phyloP scores from a whole-genome alignment of 371 early-diverging fungal species.

The Cokeromyces recurvatus region DNA sequence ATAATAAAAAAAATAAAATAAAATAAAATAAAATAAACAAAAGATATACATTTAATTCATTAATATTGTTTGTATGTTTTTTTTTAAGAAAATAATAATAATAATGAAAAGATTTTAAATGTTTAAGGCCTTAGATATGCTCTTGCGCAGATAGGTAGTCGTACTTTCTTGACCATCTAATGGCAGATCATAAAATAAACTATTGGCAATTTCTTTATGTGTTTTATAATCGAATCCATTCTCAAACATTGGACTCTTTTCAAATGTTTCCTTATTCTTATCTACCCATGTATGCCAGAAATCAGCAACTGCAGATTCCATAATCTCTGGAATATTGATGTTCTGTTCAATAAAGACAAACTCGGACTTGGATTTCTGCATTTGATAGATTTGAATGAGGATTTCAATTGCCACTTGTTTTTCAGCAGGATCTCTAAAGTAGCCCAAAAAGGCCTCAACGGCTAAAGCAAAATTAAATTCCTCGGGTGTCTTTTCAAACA shows the following conservation, averaged over 20 bases:
- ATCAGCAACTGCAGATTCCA: slow-evolving; percentile 58
- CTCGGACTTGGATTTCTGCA: slow-evolving; percentile 60
- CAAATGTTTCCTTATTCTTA: slow-evolving; percentile 29
- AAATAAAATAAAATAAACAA: neutral
- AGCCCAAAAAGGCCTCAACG: slow-evolving; percentile 68
- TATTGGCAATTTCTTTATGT: slow-evolving; percentile 61
- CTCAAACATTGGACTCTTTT: slow-evolving; percentile 18
- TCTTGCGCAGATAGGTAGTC: slow-evolving; percentile 50
- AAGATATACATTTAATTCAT: too few species aligned
- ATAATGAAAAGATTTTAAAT: slow-evolving; percentile 1
- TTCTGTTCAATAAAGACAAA: slow-evolving; percentile 46
- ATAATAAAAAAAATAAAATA: too few species aligned
- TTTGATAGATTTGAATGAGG: slow-evolving; percentile 59
- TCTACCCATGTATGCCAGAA: slow-evolving; percentile 71
- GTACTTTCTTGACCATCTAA: slow-evolving; percentile 64
- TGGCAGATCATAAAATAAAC: slow-evolving; percentile 79
- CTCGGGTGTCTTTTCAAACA: slow-evolving; percentile 82
- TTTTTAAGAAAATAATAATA: neutral
- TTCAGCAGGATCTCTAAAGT: slow-evolving; percentile 78
- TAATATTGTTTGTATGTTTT: neutral
- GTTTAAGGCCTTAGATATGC: slow-evolving; percentile 8
- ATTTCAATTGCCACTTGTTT: slow-evolving; percentile 77
- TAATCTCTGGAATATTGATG: slow-evolving; percentile 58
- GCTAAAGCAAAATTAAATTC: slow-evolving; percentile 77
- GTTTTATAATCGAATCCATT: slow-evolving; percentile 48